These are phyloP conservation scores for Saccharomycopsis lassenensis DNA, from an alignment of 805 yeast species.

Conservation along the genomic window DNA sequence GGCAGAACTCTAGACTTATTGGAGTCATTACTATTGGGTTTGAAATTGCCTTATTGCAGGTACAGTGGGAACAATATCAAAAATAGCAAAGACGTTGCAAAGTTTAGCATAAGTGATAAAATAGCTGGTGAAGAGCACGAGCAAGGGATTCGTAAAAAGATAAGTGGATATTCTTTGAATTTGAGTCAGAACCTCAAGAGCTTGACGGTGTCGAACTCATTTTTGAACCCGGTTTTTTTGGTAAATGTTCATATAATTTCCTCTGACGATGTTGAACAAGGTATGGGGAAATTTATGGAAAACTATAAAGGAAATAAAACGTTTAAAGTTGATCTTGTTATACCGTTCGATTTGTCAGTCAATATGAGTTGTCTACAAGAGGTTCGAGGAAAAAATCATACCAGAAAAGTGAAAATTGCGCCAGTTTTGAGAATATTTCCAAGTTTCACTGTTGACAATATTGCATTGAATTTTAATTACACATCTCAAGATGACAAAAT, in stretches of 20 bases:
- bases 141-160: conserved; percentile 1
- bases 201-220: too few relatives aligned
- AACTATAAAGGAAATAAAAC: not conserved
- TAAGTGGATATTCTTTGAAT: conserved; percentile 10
- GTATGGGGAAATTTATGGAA: conserved; percentile 14
- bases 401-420: conserved; percentile 16
- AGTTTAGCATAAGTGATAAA: conserved; percentile 1
- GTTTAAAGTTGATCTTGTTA: conserved; percentile 35
- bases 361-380: conserved; percentile 29
- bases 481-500: conserved; percentile 23
- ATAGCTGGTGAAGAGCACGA: not conserved
- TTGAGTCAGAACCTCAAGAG: conserved; percentile 9
- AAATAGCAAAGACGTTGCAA: conserved; percentile 23
- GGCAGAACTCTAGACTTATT: conserved; percentile 61
- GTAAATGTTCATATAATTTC: conserved; percentile 35
- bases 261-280: conserved; percentile 24
- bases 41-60: conserved; percentile 42
- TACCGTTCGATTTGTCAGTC: conserved; percentile 55
- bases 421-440: conserved; percentile 65
- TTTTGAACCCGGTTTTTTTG: too few relatives aligned
- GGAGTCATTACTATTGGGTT: conserved; percentile 61
- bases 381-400: conserved; percentile 21
- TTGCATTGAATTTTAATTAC: conserved; percentile 39
- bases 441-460: conserved; percentile 76
- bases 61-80: conserved; percentile 55